Evolutionary conservation across 495 filamentous ascomycete species (phyloP).

Genomic region (Xylaria venustula): DNA sequence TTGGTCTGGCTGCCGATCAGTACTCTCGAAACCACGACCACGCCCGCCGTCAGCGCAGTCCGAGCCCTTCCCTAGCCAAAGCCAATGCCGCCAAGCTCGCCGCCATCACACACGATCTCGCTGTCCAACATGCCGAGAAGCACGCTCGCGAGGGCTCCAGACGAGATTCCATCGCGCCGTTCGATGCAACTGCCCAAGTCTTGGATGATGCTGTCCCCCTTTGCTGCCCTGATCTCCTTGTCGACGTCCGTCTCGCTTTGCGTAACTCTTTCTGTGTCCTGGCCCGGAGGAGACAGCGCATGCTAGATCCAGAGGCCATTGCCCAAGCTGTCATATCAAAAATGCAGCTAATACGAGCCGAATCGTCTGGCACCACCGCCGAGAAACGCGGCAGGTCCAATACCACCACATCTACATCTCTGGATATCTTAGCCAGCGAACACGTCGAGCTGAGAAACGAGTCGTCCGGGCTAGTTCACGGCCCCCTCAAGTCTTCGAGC

Average conservation of each 20-base stretch:
- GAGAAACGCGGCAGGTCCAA: slow-evolving; percentile 19
- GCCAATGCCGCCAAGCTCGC: slow-evolving; percentile 39
- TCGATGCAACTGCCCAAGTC: slow-evolving; percentile 24
- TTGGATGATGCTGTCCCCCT: slow-evolving; percentile 18
- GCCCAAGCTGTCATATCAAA: slow-evolving; percentile 43
- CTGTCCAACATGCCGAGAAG: slow-evolving; percentile 33
- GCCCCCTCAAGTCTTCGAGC: neutral
- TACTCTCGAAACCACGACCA: slow-evolving; percentile 40
- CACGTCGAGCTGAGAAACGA: slow-evolving; percentile 14
- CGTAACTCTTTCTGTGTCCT: slow-evolving; percentile 45
- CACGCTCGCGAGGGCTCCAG: slow-evolving; percentile 28
- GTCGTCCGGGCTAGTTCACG: neutral
- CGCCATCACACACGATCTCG: slow-evolving; percentile 46
- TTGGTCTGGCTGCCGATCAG: slow-evolving; percentile 48
- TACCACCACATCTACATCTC: slow-evolving; percentile 13
- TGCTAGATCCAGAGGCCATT: slow-evolving; percentile 39
- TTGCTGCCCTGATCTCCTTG: slow-evolving; percentile 42
- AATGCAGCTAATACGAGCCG: slow-evolving; percentile 28
- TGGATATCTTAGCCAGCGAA: neutral
- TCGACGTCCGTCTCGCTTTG: slow-evolving; percentile 44
- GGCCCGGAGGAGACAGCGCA: slow-evolving; percentile 34
- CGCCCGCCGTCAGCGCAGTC: slow-evolving; percentile 26
- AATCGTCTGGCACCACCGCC: slow-evolving; percentile 17
- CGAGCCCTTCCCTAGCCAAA: slow-evolving; percentile 31
- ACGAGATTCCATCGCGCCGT: slow-evolving; percentile 31